phyloP scores from a whole-genome alignment of 176 grass and related monocot genomes.

The Ananas comosus region DNA sequence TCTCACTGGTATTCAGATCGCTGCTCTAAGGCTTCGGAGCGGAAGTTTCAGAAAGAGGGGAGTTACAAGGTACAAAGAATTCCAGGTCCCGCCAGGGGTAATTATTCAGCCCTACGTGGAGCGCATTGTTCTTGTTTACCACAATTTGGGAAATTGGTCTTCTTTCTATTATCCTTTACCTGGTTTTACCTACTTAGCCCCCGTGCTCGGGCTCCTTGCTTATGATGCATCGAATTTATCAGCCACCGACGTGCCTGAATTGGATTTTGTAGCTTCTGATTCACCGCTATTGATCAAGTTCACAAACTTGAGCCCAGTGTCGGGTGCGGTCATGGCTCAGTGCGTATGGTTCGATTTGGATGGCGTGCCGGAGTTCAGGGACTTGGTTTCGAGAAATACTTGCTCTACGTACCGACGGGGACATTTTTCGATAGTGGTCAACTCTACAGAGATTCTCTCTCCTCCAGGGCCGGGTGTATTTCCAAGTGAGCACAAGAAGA shows the following conservation, averaged over 20 bases:
- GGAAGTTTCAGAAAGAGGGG: slow-evolving; percentile 61
- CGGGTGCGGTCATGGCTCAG: slow-evolving; percentile 17
- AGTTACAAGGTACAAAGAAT: slow-evolving; percentile 39
- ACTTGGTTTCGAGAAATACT: slow-evolving; percentile 29
- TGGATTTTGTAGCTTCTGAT: slow-evolving; percentile 33
- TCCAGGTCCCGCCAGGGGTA: slow-evolving; percentile 47
- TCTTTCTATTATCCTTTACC: slow-evolving; percentile 51
- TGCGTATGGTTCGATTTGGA: slow-evolving; percentile 67
- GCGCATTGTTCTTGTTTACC: slow-evolving; percentile 72
- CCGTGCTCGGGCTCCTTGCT: slow-evolving; percentile 61
- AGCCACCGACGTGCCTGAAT: slow-evolving; percentile 36
- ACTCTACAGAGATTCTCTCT: slow-evolving; percentile 46
- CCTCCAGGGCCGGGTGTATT: slow-evolving; percentile 25
- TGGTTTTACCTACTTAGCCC: slow-evolving; percentile 75
- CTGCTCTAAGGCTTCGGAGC: slow-evolving; percentile 72
- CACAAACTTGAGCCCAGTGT: slow-evolving; percentile 16
- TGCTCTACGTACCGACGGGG: slow-evolving; percentile 48
- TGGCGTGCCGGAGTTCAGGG: slow-evolving; percentile 50
- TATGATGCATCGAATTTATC: slow-evolving; percentile 70
- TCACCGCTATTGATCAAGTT: slow-evolving; percentile 46
- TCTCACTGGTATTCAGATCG: slow-evolving; percentile 45
- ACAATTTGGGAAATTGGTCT: slow-evolving; percentile 44
- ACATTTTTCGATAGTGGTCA: slow-evolving; percentile 81
- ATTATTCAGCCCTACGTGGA: slow-evolving; percentile 63
- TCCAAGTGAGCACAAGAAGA: slow-evolving; percentile 21